These are phyloP conservation scores for Neurospora sp. DNA, from an alignment of 2,329 filamentous ascomycete species.

Conservation along the genomic window DNA sequence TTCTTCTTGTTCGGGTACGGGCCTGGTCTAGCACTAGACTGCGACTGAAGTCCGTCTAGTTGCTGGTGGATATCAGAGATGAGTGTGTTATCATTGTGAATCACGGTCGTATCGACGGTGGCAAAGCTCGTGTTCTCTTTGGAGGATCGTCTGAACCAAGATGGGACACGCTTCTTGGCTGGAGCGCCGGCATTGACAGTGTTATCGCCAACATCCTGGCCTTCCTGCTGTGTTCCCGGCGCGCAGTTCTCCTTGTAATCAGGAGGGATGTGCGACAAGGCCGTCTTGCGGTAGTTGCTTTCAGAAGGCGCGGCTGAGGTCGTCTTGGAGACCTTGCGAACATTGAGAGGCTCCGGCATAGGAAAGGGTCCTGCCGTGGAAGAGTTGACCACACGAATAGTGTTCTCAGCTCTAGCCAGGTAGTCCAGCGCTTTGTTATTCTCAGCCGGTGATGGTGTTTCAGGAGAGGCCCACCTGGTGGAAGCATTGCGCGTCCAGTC, in stretches of 20 bases:
- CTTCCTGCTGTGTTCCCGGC: conserved; percentile 1
- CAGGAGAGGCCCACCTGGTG: conserved; percentile 36
- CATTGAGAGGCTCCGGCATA: conserved; percentile 29
- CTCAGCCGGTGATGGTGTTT: conserved; percentile 14
- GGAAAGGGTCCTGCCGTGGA: conserved; percentile 16
- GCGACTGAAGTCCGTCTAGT: not conserved
- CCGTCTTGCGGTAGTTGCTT: not conserved
- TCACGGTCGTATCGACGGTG: not conserved
- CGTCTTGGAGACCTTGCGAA: conserved; percentile 24
- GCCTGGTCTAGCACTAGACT: conserved; percentile 14
- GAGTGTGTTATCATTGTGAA: not conserved
- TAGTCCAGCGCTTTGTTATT: conserved; percentile 33
- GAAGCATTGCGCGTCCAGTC: conserved; percentile 19
- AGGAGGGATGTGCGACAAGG: not conserved
- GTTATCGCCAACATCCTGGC: not conserved
- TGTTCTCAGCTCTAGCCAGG: conserved; percentile 36
- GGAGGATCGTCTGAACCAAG: conserved; percentile 42
- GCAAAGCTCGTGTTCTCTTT: conserved; percentile 23
- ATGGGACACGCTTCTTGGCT: conserved; percentile 34
- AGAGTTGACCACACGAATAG: conserved; percentile 46
- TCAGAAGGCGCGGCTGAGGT: conserved; percentile 1
- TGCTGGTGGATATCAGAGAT: not conserved
- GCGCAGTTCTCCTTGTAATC: not conserved
- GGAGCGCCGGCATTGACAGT: conserved; percentile 13
- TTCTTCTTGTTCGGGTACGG: conserved; percentile 31